phyloP scores from a whole-genome alignment of 108 stramenopile genomes.

The Epithemia pelagica region DNA sequence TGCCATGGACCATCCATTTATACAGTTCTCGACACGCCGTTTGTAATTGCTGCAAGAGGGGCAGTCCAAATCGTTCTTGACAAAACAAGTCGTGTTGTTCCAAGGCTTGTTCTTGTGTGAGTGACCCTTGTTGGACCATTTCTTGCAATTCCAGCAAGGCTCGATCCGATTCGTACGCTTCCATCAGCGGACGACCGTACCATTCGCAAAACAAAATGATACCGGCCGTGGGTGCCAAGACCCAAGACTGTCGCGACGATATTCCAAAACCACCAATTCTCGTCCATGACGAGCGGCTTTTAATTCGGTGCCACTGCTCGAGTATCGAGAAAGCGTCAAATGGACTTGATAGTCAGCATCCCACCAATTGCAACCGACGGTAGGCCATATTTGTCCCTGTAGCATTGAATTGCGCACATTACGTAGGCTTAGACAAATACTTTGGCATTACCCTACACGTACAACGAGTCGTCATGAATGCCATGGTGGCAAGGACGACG shows the following conservation, averaged over 20 bases:
- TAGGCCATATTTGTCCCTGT: neutral
- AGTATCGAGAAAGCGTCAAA: neutral
- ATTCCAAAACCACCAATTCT: constrained; percentile 1
- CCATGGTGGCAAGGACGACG: no score
- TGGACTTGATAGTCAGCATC: neutral
- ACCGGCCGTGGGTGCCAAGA: no score
- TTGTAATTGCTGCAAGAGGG: no score
- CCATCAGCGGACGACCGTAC: neutral
- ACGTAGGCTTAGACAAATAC: no score
- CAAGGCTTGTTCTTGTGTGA: neutral
- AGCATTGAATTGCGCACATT: no score
- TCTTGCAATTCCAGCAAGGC: neutral
- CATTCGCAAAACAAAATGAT: neutral
- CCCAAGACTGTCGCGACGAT: neutral
- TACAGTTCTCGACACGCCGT: no score
- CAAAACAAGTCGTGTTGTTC: neutral
- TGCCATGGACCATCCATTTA: no score
- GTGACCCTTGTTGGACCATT: neutral
- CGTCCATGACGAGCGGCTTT: neutral
- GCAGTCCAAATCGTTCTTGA: neutral
- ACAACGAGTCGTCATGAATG: no score
- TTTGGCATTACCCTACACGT: no score
- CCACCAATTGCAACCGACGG: neutral
- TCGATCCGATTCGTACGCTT: neutral
- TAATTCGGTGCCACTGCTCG: neutral